A percentile compares a stretch with the other conserved stretches of the same genome.
phyloP scores from a whole-genome alignment of 1,284 basidiomycete genomes.

The Rhodotorula sp. region DNA sequence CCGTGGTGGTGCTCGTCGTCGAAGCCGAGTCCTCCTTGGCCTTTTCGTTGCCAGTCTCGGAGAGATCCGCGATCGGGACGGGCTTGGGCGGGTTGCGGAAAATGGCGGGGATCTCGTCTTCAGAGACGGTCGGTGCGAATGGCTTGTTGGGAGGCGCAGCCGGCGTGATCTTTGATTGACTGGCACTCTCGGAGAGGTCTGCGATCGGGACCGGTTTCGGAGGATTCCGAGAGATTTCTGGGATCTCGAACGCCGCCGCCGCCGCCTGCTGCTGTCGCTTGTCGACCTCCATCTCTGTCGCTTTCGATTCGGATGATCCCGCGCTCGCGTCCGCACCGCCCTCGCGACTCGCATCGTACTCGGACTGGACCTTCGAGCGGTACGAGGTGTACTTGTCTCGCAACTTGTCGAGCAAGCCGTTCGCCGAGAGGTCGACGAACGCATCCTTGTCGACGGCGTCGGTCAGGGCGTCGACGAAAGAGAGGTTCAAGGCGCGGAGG shows the following conservation, averaged over 20 bases:
- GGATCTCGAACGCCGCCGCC: slow-evolving; percentile 3
- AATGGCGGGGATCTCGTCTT: slow-evolving; percentile 17
- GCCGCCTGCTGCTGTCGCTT: slow-evolving; percentile 1
- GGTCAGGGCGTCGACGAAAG: slow-evolving; percentile 64
- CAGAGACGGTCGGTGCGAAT: neutral
- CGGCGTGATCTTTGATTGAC: neutral
- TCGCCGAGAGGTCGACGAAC: slow-evolving; percentile 64
- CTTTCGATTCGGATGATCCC: neutral
- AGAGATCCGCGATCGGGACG: slow-evolving; percentile 9
- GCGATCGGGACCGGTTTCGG: slow-evolving; percentile 16
- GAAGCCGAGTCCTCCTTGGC: neutral
- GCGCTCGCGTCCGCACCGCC: neutral
- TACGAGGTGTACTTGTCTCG: slow-evolving; percentile 65
- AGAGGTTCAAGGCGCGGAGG: slow-evolving; percentile 75
- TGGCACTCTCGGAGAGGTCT: slow-evolving; percentile 8
- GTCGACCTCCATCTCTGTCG: slow-evolving; percentile 9
- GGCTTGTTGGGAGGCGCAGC: neutral
- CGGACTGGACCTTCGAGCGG: slow-evolving; percentile 59
- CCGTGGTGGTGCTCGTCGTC: neutral
- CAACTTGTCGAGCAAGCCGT: slow-evolving; percentile 47
- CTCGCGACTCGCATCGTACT: slow-evolving; percentile 20
- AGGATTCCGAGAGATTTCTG: slow-evolving; percentile 14
- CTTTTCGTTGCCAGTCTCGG: slow-evolving; percentile 2
- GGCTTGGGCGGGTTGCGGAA: slow-evolving; percentile 24
- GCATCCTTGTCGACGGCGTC: slow-evolving; percentile 68